Base-by-base conservation (phyloP, 164 flowering plant genomes). In the Paratinospora sagittata region DNA sequence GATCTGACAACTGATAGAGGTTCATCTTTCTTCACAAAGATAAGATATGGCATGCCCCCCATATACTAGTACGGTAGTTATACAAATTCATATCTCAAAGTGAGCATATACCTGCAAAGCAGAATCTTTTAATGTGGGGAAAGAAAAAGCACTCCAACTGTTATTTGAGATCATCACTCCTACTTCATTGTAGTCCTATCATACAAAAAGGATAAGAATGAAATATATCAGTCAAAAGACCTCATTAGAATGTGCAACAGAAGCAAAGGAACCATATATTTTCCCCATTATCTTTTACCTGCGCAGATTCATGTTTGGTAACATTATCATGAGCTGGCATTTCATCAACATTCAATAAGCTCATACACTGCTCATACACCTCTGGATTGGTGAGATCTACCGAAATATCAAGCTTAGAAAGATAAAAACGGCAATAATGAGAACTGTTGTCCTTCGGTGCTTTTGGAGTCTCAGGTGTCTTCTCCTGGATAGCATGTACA, bases 361-460 rank as follows among this genome's bases (percentile, higher is more conserved):
- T 77, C 73, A 72, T 72, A 73, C 85, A 92, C 73, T 84, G 80
- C 43, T 78, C 60, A 74, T 84, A 88, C 81, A 86, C 47, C 47
- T 89, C 92, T 11, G 90, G 82, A 71, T 66, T 43, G 36, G 85
- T 64, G 79, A 93, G 89, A 66, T 86, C 92, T 23, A 71, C 72
- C 47, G 98, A 93, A 60, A 93, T 86, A 67, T 93, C 93, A 77
- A 93, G 87, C 81, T 83, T 88, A 66, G 95, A 84, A 67, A 93
- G 89, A 79, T 91, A 93, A 75, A 71, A 58, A 74, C 68, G 74
- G 47, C 70, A 74, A 73, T 76, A 37, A 37, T 39, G 43, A 68
- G 74, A 45, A 66, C 49, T 71, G 71, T 75, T 78, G 77, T 75
- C 78, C 26, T 27, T 68, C 62, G 79, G 60, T 36, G 7, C 24